Evolutionary conservation across 2,329 filamentous ascomycete genomes (phyloP).

Genomic region (Leptographium wingfieldii): DNA sequence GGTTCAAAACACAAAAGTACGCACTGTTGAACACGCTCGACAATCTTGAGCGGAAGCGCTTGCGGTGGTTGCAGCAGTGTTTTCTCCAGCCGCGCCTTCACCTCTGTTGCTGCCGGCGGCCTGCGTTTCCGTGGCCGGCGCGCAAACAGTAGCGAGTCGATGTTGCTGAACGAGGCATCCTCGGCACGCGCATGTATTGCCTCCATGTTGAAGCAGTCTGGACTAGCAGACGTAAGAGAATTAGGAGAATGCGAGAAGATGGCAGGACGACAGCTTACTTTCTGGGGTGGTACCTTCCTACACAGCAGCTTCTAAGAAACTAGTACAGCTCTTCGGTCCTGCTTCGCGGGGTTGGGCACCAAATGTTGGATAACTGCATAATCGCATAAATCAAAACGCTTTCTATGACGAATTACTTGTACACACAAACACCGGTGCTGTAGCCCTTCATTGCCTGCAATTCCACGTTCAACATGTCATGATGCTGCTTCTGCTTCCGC

Average conservation of each 20-base stretch:
- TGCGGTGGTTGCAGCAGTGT: conserved; percentile 70
- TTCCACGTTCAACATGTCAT: background rate
- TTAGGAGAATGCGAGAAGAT: background rate
- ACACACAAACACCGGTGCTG: background rate
- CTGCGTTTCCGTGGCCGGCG: conserved; percentile 4
- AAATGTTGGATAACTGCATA: background rate
- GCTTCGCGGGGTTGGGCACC: background rate
- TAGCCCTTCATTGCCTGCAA: background rate
- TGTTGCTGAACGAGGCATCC: conserved; percentile 3
- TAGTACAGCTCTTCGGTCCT: background rate
- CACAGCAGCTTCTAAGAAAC: background rate
- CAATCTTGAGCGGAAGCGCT: conserved; percentile 71
- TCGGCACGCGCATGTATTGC: conserved; percentile 2
- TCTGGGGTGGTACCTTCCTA: background rate
- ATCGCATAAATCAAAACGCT: background rate
- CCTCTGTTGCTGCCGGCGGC: conserved; percentile 18
- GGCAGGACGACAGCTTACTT: background rate
- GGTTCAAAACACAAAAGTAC: conserved; percentile 6
- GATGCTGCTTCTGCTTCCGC: conserved; percentile 22
- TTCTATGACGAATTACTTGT: background rate
- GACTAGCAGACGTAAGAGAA: background rate
- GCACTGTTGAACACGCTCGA: conserved; percentile 74
- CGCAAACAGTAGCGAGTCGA: conserved; percentile 9
- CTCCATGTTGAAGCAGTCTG: background rate
- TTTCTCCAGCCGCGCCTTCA: conserved; percentile 60